phyloP scores from a whole-genome alignment of 192 early-diverging fungal species.

The Backusella morwellensis region DNA sequence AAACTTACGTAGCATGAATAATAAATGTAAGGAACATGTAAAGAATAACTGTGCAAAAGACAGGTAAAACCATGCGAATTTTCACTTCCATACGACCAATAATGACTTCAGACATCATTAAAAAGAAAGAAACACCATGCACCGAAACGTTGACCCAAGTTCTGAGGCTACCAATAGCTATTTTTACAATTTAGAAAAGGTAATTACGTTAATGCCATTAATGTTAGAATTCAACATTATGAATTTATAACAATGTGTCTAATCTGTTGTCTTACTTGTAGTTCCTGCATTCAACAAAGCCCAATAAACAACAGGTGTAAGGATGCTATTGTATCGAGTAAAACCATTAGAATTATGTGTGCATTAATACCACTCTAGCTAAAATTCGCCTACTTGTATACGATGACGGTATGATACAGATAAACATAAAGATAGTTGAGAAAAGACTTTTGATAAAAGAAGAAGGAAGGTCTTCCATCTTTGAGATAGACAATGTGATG shows the following conservation, averaged over 20 bases:
- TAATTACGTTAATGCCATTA: background rate
- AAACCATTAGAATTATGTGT: background rate
- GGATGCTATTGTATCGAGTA: constrained; percentile 11
- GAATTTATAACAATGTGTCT: background rate
- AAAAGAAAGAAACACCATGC: constrained; percentile 31
- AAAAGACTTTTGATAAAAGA: constrained; percentile 23
- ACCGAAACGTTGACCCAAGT: constrained; percentile 25
- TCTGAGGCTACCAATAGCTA: background rate
- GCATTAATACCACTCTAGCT: background rate
- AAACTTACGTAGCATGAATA: constrained; percentile 29
- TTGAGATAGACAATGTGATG: constrained; percentile 25
- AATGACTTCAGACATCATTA: constrained; percentile 35
- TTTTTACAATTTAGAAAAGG: background rate
- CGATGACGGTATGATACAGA: constrained; percentile 30
- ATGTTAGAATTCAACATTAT: background rate
- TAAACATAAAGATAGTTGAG: constrained; percentile 36
- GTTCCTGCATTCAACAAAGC: background rate
- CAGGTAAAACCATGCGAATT: constrained; percentile 15
- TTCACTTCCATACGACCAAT: constrained; percentile 27
- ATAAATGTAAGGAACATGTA: constrained; percentile 36
- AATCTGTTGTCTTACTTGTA: background rate
- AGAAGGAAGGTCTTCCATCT: constrained; percentile 5
- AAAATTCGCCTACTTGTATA: constrained; percentile 30
- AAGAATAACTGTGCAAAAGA: constrained; percentile 13
- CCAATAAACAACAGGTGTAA: constrained; percentile 40